These are phyloP conservation scores for Simplicillium aogashimaense DNA, from an alignment of 2,329 filamentous ascomycete genomes.

Conservation along the genomic window DNA sequence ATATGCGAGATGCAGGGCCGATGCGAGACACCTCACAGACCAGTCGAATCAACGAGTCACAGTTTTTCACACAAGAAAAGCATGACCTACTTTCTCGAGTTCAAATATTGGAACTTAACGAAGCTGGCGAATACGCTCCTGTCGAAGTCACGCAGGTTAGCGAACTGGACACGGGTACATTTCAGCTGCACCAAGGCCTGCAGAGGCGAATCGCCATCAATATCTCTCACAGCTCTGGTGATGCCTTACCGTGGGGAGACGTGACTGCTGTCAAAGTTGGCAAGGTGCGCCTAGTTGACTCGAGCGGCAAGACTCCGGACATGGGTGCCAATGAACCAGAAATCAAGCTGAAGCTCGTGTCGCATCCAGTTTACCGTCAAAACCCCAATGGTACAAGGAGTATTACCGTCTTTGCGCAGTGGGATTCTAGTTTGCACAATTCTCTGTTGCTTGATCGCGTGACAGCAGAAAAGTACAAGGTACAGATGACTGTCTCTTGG, in stretches of 20 bases:
- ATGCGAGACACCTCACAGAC: constrained; percentile 44
- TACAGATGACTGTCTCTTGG: constrained; percentile 82
- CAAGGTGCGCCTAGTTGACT: constrained; percentile 73
- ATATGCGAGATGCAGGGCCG: constrained; percentile 75
- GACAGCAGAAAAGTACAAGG: constrained; percentile 84
- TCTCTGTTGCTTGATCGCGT: constrained; percentile 90
- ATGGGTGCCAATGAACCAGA: constrained; percentile 63
- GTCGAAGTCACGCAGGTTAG: constrained; percentile 85
- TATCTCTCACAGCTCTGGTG: constrained; percentile 84
- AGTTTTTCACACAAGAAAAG: constrained; percentile 88
- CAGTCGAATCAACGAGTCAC: constrained; percentile 74
- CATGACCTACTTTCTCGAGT: constrained; percentile 85
- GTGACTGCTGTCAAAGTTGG: constrained; percentile 69
- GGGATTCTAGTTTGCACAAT: constrained; percentile 90
- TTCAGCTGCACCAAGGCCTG: constrained; percentile 89
- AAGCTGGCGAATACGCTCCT: constrained; percentile 81
- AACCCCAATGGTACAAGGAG: constrained; percentile 87
- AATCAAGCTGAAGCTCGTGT: constrained; percentile 66
- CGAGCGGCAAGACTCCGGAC: constrained; percentile 75
- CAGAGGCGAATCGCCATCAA: constrained; percentile 82
- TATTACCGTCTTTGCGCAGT: constrained; percentile 81
- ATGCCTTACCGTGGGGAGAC: constrained; percentile 81
- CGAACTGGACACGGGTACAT: constrained; percentile 78
- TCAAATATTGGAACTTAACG: constrained; percentile 84
- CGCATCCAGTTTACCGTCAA: constrained; percentile 68